These are phyloP conservation scores for Cladosporium sp. DNA, from an alignment of 2,329 filamentous ascomycete species.

Conservation along the genomic window DNA sequence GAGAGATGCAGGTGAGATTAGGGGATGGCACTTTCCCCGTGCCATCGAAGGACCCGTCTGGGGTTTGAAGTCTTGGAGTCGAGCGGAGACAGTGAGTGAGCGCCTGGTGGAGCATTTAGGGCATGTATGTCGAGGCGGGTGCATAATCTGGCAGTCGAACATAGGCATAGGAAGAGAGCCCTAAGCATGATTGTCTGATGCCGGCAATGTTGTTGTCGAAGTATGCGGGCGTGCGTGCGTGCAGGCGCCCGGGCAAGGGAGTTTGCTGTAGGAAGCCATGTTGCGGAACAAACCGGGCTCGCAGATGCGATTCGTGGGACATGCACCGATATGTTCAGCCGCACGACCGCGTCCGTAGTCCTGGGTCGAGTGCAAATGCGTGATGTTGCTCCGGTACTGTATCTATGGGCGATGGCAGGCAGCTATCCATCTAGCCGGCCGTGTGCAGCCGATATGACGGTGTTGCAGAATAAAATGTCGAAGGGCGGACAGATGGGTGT, in stretches of 20 bases:
- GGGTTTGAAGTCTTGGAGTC: neutral
- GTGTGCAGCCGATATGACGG: neutral
- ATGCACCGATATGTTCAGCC: neutral
- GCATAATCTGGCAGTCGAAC: neutral
- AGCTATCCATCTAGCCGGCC: neutral
- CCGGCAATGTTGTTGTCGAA: neutral
- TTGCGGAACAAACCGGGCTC: conserved; percentile 1
- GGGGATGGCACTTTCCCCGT: neutral
- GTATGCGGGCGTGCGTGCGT: neutral
- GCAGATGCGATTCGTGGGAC: neutral
- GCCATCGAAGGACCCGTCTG: neutral
- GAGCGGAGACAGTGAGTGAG: neutral
- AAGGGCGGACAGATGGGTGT: neutral
- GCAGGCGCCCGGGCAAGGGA: neutral
- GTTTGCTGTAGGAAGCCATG: neutral
- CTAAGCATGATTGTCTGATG: neutral
- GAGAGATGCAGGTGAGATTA: neutral
- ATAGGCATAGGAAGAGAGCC: neutral
- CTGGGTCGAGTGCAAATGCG: neutral
- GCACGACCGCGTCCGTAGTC: conserved; percentile 1
- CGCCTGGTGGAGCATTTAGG: neutral
- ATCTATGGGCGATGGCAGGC: neutral
- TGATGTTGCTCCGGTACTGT: neutral
- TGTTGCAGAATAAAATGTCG: conserved; percentile 8
- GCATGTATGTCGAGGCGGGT: neutral